These are phyloP conservation scores for Tinospora cordifolia DNA, from an alignment of 164 flowering plant genomes.

Conservation along the genomic window DNA sequence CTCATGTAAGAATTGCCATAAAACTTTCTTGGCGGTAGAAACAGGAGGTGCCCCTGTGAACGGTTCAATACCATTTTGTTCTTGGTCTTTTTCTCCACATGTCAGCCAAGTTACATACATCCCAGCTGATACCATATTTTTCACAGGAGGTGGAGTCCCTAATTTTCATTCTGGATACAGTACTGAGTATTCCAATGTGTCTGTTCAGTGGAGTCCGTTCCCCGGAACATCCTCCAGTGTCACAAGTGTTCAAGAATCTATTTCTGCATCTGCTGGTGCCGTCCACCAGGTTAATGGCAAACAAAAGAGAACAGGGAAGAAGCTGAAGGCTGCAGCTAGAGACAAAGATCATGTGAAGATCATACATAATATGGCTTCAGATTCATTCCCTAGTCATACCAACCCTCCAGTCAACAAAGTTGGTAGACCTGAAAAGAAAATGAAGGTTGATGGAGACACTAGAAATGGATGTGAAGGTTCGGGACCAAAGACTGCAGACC, in stretches of 20 bases:
- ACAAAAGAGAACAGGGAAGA: slow-evolving; percentile 14
- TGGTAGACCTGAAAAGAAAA: slow-evolving; percentile 50
- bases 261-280: slow-evolving; percentile 22
- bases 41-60: slow-evolving; percentile 50
- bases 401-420: slow-evolving; percentile 23
- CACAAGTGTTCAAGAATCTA: slow-evolving; percentile 24
- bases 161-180: slow-evolving; percentile 48
- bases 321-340: slow-evolving; percentile 25
- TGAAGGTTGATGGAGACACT: slow-evolving; percentile 34
- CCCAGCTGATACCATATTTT: slow-evolving; percentile 30
- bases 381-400: slow-evolving; percentile 7
- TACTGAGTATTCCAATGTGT: slow-evolving; percentile 42
- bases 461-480: slow-evolving; percentile 27
- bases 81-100: slow-evolving; percentile 51
- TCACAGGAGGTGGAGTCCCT: slow-evolving; percentile 36
- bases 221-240: slow-evolving; percentile 37
- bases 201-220: slow-evolving; percentile 52
- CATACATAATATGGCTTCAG: slow-evolving; percentile 16
- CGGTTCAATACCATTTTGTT: slow-evolving; percentile 45
- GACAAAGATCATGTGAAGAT: slow-evolving; percentile 18
- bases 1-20: slow-evolving; percentile 73
- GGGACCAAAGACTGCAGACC: slow-evolving; percentile 15
- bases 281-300: slow-evolving; percentile 34
- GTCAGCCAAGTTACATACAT: slow-evolving; percentile 42
- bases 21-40: slow-evolving; percentile 63